Evolutionary conservation across 805 yeast genomes (phyloP), one percentile per base, ranked within the genome.

Genomic region (Teunomyces aglyptinius): DNA sequence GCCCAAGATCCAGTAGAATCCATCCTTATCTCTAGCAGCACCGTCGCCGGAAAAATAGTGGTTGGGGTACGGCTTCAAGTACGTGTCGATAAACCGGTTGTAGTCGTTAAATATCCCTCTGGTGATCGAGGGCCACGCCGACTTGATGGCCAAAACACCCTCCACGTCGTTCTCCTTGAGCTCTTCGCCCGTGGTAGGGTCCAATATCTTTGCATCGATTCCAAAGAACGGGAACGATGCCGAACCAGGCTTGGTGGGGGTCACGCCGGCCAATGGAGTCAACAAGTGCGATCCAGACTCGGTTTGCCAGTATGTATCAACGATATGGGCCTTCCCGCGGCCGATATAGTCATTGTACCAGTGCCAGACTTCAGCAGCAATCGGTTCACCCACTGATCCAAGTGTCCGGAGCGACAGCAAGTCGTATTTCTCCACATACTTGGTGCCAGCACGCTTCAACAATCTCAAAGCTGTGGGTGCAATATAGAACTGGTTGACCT

Each of bases 301-400:
- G 32, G 98, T 94, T 76, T 91, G 97, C 99, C 99, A 94, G 80
- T 90, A 90, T 39, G 99, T 94, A 72, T 94, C 99, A 60, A 89
- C 84, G 57, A 92, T 85, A 60, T 90, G 96, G 63, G 96, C 88
- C 64, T 88, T 79, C 49, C 83, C 82, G 60, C 90, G 86, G 63
- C 99, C 99, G 59, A 94, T 84, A 66, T 87, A 81, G 59, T 88
- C 92, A 66, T 87, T 82, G 72, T 94, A 94, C 99, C 99, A 94
- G 67, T 89, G 95, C 98, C 98, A 94, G 56, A 94, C 83, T 67
- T 94, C 99, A 49, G 96, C 89, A 40, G 97, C 95, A 67, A 92
- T 92, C 56, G 99, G 98, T 75, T 94, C 99, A 67, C 99, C 99
- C 43, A 92, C 99, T 13, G 97, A 89, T 49, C 99, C 99, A 55